phyloP scores from a whole-genome alignment of 208 protist species.

The Trypanosoma scelopori region DNA sequence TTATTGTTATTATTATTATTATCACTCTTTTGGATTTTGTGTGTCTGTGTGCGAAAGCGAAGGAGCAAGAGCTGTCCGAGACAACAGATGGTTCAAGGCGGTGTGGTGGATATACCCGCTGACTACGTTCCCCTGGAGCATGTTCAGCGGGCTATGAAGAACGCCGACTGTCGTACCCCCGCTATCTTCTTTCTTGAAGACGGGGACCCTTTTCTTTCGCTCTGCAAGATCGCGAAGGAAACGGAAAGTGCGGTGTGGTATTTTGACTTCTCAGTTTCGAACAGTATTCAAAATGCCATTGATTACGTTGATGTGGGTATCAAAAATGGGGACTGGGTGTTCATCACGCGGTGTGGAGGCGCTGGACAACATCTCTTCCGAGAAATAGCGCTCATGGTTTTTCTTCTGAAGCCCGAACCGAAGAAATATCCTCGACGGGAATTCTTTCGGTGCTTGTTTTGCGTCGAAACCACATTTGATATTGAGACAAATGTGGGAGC shows the following conservation, averaged over 20 bases:
- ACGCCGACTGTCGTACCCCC: conserved; percentile 86
- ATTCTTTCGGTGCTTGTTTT: conserved; percentile 81
- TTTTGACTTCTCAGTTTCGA: conserved; percentile 59
- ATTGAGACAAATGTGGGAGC: conserved; percentile 46
- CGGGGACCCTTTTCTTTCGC: conserved; percentile 79
- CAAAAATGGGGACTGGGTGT: conserved; percentile 91
- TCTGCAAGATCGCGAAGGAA: conserved; percentile 65
- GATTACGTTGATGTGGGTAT: conserved; percentile 90
- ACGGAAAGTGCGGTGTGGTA: conserved; percentile 71
- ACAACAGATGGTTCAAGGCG: conserved; percentile 31
- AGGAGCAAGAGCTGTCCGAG: neutral
- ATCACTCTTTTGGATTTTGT: neutral
- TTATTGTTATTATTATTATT: conserved; percentile 9
- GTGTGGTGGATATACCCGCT: conserved; percentile 29
- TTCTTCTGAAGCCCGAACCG: conserved; percentile 72
- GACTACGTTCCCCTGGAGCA: conserved; percentile 57
- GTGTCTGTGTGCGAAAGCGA: neutral
- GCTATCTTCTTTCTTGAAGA: conserved; percentile 78
- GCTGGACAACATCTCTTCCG: conserved; percentile 62
- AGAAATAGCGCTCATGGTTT: conserved; percentile 70
- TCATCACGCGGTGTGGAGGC: conserved; percentile 73
- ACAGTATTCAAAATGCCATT: conserved; percentile 71
- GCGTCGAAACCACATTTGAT: conserved; percentile 60
- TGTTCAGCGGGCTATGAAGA: conserved; percentile 66
- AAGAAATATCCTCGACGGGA: conserved; percentile 78